phyloP scores from a whole-genome alignment of 192 early-diverging fungal species.

The Coemansia furcata region DNA sequence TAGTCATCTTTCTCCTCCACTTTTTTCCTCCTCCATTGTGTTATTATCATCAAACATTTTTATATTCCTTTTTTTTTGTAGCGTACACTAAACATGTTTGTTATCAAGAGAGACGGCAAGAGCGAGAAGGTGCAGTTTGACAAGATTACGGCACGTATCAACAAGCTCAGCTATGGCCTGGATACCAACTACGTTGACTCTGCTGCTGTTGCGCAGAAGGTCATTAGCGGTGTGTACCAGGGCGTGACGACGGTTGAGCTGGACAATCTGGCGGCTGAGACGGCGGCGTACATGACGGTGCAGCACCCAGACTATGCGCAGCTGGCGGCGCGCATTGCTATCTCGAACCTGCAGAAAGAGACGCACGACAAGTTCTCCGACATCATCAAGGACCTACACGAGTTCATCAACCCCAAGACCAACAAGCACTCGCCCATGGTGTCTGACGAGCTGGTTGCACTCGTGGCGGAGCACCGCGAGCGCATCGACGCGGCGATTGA shows the following conservation, averaged over 20 bases:
- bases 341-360: constrained; percentile 91
- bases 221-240: constrained; percentile 92
- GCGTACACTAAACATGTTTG: constrained; percentile 26
- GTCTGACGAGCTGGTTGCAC: constrained; percentile 67
- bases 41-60: constrained; percentile 1
- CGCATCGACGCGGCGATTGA: constrained; percentile 92
- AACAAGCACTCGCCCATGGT: constrained; percentile 88
- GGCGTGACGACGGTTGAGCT: constrained; percentile 96
- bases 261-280: constrained; percentile 97
- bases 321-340: constrained; percentile 92
- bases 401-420: constrained; percentile 88
- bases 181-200: constrained; percentile 92
- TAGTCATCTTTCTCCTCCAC: background rate
- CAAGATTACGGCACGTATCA: constrained; percentile 90
- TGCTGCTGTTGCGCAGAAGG: constrained; percentile 88
- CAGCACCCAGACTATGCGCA: constrained; percentile 96
- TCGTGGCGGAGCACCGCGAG: constrained; percentile 72
- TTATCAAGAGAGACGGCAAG: constrained; percentile 68
- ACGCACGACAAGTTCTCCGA: constrained; percentile 78
- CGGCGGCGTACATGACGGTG: constrained; percentile 81
- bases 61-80: background rate
- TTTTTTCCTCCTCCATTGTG: background rate
- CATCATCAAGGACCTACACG: constrained; percentile 83
- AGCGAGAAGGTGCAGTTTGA: constrained; percentile 95
- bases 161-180: constrained; percentile 91